These are phyloP conservation scores for Phytophthora cajani DNA, from an alignment of 352 stramenopile species.

Conservation along the genomic window DNA sequence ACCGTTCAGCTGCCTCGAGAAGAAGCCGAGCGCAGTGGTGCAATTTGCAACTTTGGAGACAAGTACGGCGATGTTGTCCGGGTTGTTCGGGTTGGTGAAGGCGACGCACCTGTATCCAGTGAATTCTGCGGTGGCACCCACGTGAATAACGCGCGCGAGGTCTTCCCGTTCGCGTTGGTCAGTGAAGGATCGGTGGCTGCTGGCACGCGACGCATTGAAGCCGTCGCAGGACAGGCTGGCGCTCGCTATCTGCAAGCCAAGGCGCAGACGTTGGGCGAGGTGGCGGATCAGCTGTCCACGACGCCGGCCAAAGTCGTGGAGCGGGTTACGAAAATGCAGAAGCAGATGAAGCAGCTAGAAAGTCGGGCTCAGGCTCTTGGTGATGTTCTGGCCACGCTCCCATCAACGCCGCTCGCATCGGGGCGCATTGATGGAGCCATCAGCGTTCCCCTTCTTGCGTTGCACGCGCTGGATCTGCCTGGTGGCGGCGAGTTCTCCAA, in stretches of 20 bases:
- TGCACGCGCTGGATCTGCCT: conserved; percentile 36
- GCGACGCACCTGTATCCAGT: conserved; percentile 34
- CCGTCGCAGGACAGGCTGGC: conserved; percentile 57
- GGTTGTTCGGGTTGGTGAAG: conserved; percentile 65
- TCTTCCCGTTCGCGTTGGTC: conserved; percentile 81
- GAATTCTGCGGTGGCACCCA: conserved; percentile 88
- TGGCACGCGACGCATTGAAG: conserved; percentile 79
- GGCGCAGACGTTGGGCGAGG: conserved; percentile 47
- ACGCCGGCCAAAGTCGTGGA: conserved; percentile 67
- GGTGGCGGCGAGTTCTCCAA: conserved; percentile 49
- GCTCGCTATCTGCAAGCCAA: conserved; percentile 69
- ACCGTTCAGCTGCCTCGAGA: conserved; percentile 53
- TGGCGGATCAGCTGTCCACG: conserved; percentile 68
- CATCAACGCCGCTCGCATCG: conserved; percentile 41
- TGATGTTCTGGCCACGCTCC: conserved; percentile 54
- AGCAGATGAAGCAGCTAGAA: conserved; percentile 74
- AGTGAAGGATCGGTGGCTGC: conserved; percentile 82
- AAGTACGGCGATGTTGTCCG: conserved; percentile 85
- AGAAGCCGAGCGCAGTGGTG: conserved; percentile 64
- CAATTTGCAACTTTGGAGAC: conserved; percentile 84
- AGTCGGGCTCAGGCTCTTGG: conserved; percentile 54
- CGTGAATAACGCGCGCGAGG: conserved; percentile 44
- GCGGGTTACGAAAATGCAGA: conserved; percentile 73
- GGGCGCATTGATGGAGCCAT: conserved; percentile 32
- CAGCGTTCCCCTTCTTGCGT: conserved; percentile 36